These are phyloP conservation scores for Pulveroboletus ravenelii DNA, from an alignment of 768 basidiomycete species.

Conservation along the genomic window DNA sequence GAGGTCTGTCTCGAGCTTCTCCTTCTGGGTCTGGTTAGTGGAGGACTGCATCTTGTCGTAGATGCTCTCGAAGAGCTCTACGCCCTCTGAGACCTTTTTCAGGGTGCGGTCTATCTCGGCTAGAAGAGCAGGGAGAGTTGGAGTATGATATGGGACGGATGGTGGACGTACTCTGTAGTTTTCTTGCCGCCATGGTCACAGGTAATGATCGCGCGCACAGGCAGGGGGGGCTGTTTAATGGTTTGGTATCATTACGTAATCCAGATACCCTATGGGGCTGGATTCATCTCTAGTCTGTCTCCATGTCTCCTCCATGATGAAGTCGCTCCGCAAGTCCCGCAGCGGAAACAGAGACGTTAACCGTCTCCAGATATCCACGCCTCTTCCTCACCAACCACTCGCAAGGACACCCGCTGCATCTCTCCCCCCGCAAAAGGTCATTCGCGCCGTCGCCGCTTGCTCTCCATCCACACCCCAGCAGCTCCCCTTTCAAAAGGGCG, in stretches of 20 bases:
- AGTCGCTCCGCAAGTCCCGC: conserved; percentile 77
- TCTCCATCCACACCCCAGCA: conserved; percentile 73
- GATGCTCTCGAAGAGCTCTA: conserved; percentile 91
- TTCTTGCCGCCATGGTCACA: conserved; percentile 76
- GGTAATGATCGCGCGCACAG: neutral
- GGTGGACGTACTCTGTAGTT: conserved; percentile 68
- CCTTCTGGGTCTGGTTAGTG: conserved; percentile 95
- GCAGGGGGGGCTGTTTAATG: neutral
- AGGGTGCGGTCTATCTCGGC: conserved; percentile 98
- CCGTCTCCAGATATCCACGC: conserved; percentile 66
- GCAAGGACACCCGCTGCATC: conserved; percentile 57
- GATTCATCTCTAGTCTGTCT: neutral
- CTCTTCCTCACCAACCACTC: conserved; percentile 48
- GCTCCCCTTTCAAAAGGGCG: conserved; percentile 87
- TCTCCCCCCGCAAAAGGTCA: conserved; percentile 90
- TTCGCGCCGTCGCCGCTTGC: conserved; percentile 72
- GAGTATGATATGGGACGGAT: neutral
- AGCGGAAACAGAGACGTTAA: conserved; percentile 46
- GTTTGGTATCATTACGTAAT: conserved; percentile 24
- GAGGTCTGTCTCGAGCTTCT: conserved; percentile 92
- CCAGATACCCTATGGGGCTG: neutral
- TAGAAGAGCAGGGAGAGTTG: conserved; percentile 32
- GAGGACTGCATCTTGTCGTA: conserved; percentile 98
- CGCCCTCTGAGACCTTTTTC: conserved; percentile 95
- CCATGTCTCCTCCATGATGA: conserved; percentile 46